phyloP scores from a whole-genome alignment of 139 green algal genomes.

The Raphidocelis subcapitata region DNA sequence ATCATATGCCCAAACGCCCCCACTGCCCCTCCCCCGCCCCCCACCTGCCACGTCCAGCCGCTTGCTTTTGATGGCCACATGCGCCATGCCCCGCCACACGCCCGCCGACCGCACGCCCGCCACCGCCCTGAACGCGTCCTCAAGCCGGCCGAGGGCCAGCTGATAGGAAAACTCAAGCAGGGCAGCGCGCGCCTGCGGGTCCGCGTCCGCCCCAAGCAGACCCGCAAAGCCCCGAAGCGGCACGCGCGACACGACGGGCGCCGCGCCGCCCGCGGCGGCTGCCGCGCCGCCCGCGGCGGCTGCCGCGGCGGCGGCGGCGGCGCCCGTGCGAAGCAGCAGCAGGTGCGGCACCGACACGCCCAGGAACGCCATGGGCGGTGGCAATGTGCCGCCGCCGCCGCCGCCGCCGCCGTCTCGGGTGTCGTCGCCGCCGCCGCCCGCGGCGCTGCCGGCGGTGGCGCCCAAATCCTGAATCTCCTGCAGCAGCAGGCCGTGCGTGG shows the following conservation, averaged over 20 bases:
- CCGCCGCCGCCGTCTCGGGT: no score
- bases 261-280: no score
- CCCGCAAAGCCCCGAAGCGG: conserved; percentile 43
- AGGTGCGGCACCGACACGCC: conserved; percentile 44
- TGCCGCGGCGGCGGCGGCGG: no score
- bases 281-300: no score
- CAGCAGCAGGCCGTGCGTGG: conserved; percentile 52
- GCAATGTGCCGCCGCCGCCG: conserved; percentile 15
- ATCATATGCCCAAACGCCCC: neutral
- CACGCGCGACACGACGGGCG: neutral
- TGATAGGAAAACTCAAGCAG: conserved; percentile 75
- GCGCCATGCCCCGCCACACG: conserved; percentile 74
- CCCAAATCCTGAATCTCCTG: conserved; percentile 53
- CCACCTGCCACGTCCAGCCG: conserved; percentile 65
- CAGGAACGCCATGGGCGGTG: conserved; percentile 36
- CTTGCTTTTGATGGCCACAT: conserved; percentile 73
- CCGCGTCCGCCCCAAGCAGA: conserved; percentile 7
- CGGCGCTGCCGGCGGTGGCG: neutral
- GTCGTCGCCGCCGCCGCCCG: no score
- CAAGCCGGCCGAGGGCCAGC: conserved; percentile 64
- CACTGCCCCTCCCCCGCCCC: no score
- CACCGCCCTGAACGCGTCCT: conserved; percentile 69
- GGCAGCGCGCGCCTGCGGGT: conserved; percentile 43
- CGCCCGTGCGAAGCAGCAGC: conserved; percentile 25
- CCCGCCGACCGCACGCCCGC: conserved; percentile 55